Conservation (phyloP, 164 flowering plant genomes). For the Vitis riparia region DNA sequence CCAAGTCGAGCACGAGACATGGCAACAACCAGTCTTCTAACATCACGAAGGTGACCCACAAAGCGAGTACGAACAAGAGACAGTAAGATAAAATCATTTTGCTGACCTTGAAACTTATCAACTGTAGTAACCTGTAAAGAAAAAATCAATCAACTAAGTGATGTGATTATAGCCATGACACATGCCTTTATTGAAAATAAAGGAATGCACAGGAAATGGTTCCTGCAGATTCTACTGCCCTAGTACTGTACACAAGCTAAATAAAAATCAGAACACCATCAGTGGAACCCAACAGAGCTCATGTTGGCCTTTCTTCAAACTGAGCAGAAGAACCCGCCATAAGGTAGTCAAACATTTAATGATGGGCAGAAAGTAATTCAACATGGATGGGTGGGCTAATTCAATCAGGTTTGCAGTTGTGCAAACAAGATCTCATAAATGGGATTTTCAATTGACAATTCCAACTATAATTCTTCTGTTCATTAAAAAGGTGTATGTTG, state of each 20-base stretch:
- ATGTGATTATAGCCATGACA: not conserved
- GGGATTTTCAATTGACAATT: no score
- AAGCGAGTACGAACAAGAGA: slow-evolving; percentile 95
- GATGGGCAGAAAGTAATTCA: no score
- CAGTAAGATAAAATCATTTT: slow-evolving; percentile 85
- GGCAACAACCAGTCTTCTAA: slow-evolving; percentile 95
- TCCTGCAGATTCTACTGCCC: not conserved
- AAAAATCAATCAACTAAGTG: not conserved
- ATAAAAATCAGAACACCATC: not conserved
- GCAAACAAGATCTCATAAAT: no score
- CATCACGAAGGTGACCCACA: slow-evolving; percentile 99
- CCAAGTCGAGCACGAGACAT: slow-evolving; percentile 99
- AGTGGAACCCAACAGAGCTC: not conserved
- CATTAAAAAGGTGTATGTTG: no score
- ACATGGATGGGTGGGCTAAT: no score
- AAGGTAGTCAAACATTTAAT: no score
- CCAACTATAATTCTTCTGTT: no score
- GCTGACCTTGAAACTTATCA: slow-evolving; percentile 99
- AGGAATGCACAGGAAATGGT: not conserved
- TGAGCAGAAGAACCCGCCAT: not conserved
- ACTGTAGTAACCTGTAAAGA: slow-evolving; percentile 79
- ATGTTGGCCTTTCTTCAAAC: not conserved
- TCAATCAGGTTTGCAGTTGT: no score
- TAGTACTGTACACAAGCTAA: not conserved
- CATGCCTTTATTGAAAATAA: not conserved